Evolutionary conservation across 257 asterid species (phyloP).

Genomic region (Penstemon barbatus): DNA sequence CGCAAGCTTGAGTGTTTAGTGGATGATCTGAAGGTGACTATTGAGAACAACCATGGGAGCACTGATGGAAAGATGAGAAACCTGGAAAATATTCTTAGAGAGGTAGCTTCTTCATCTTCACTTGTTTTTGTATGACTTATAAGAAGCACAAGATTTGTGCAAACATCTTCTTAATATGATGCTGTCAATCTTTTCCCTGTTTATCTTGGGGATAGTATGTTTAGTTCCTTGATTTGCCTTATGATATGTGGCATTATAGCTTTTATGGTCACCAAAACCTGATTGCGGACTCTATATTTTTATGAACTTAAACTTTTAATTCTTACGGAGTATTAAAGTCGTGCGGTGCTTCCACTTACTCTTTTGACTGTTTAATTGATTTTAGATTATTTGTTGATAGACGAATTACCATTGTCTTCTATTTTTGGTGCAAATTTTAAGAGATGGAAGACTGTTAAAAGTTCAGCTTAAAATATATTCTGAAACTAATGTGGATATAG

Average conservation of each 20-base stretch:
- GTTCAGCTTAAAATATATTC: background rate
- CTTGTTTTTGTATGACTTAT: conserved; percentile 9
- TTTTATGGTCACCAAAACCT: background rate
- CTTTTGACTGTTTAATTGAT: background rate
- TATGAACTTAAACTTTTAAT: background rate
- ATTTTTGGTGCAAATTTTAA: background rate
- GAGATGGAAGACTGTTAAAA: background rate
- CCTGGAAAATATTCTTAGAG: conserved; percentile 74
- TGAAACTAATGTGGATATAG: background rate
- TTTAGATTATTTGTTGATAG: background rate
- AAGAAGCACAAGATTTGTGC: background rate
- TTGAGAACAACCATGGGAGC: conserved; percentile 67
- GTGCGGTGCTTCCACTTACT: background rate
- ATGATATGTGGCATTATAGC: background rate
- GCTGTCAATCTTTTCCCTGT: conserved; percentile 1
- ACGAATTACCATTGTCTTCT: background rate
- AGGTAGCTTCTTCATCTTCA: conserved; percentile 47
- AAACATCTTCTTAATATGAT: background rate
- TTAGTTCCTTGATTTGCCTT: background rate
- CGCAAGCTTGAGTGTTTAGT: conserved; percentile 72
- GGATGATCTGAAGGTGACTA: conserved; percentile 76
- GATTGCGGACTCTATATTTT: background rate
- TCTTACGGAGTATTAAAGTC: background rate
- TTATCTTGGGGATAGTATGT: background rate
- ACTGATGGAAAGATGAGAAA: conserved; percentile 78